phyloP scores from a whole-genome alignment of 164 flowering plant species.

The Cinnamomum micranthum region DNA sequence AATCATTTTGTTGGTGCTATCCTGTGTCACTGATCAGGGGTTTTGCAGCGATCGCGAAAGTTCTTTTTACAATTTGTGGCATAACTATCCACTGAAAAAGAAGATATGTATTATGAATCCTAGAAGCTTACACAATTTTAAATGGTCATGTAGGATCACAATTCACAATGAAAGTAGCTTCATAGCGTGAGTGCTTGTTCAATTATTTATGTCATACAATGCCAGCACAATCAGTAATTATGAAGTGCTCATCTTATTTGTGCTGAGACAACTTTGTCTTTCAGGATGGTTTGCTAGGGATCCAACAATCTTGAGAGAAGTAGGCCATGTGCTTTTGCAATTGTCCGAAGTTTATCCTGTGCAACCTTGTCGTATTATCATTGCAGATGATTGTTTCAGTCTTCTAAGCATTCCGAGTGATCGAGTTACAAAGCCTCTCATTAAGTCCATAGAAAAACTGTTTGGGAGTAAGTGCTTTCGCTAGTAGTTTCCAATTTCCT shows the following conservation, averaged over 20 bases:
- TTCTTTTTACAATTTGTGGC: too few relatives aligned
- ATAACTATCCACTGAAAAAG: too few relatives aligned
- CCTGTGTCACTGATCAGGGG: too few relatives aligned
- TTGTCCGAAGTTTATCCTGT: conserved; percentile 21
- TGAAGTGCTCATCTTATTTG: background rate
- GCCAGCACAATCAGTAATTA: background rate
- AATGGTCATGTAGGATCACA: background rate
- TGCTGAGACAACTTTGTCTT: background rate
- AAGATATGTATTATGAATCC: too few relatives aligned
- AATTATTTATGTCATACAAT: background rate
- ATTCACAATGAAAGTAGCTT: background rate
- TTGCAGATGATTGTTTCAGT: conserved; percentile 83
- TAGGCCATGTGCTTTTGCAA: conserved; percentile 64
- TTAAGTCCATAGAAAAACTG: conserved; percentile 50
- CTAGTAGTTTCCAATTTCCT: background rate
- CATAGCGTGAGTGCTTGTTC: background rate
- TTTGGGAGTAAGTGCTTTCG: conserved; percentile 56
- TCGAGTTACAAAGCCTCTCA: conserved; percentile 38
- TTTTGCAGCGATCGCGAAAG: too few relatives aligned
- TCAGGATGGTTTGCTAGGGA: conserved; percentile 96
- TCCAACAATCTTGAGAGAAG: conserved; percentile 54
- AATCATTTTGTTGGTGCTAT: too few relatives aligned
- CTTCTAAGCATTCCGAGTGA: conserved; percentile 53
- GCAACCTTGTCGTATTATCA: conserved; percentile 44
- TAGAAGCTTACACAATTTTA: too few relatives aligned